phyloP scores from a whole-genome alignment of 352 stramenopile genomes.

The Globisporangium parvum region DNA sequence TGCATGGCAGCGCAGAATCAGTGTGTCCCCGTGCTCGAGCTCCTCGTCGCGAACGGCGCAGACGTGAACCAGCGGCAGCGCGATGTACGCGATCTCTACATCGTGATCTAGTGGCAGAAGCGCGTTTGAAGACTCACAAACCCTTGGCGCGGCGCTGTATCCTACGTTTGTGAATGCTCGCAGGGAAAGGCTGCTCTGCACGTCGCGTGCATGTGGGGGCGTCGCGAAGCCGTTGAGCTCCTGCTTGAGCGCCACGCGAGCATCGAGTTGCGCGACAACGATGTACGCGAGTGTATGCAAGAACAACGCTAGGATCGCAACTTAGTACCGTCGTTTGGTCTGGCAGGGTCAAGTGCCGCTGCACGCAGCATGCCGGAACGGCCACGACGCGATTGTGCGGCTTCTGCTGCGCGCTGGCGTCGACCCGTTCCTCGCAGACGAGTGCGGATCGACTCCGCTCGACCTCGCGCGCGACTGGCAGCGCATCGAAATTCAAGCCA shows the following conservation, averaged over 20 bases:
- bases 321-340: background rate
- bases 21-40: slow-evolving; percentile 44
- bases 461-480: slow-evolving; percentile 60
- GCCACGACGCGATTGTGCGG: slow-evolving; percentile 39
- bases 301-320: no score
- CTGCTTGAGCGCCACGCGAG: slow-evolving; percentile 29
- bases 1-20: slow-evolving; percentile 54
- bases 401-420: slow-evolving; percentile 25
- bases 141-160: background rate
- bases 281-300: no score
- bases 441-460: slow-evolving; percentile 37
- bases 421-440: slow-evolving; percentile 41
- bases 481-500: slow-evolving; percentile 38
- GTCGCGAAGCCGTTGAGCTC: slow-evolving; percentile 29
- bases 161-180: background rate
- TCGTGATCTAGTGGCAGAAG: background rate
- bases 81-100: slow-evolving; percentile 19
- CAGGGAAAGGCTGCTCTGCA: slow-evolving; percentile 52
- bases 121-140: background rate
- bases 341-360: slow-evolving; percentile 42
- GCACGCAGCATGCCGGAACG: slow-evolving; percentile 52
- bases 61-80: slow-evolving; percentile 33
- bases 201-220: slow-evolving; percentile 49
- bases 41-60: slow-evolving; percentile 37
- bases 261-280: slow-evolving; percentile 25